Percentiles rank a stretch among this genome's conserved stretches.
phyloP scores from a whole-genome alignment of 176 grass and related monocot species.

The Oropetium thomaeum region DNA sequence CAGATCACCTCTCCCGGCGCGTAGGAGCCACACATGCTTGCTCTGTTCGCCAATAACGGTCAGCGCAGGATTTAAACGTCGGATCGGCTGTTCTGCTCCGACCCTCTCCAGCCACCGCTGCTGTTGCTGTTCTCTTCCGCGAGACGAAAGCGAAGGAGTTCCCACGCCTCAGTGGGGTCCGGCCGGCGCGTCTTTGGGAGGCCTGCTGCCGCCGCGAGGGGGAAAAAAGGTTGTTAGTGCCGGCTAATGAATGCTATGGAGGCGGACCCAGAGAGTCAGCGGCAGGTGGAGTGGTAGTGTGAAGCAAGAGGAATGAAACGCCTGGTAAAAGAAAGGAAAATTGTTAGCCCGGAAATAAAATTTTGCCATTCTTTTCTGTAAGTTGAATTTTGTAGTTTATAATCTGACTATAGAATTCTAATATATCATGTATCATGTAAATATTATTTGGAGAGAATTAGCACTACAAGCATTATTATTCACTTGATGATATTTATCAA shows the following conservation, averaged over 20 bases:
- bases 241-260: conserved; percentile 30
- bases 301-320: not conserved
- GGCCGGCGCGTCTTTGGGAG: conserved; percentile 22
- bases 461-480: no score
- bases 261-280: conserved; percentile 12
- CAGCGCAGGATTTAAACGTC: conserved; percentile 29
- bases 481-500: no score
- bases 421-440: no score
- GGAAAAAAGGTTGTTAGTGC: conserved; percentile 17
- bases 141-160: not conserved
- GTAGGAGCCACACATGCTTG: no score
- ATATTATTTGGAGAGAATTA: no score
- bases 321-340: not conserved
- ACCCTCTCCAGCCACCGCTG: not conserved
- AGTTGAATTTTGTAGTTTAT: no score
- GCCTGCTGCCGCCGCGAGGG: conserved; percentile 36
- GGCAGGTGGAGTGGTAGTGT: not conserved
- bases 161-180: not conserved
- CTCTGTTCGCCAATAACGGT: conserved; percentile 19
- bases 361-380: not conserved
- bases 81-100: not conserved
- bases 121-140: not conserved
- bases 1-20: no score
- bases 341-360: not conserved
- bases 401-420: no score